A percentile compares a stretch with the other conserved stretches of the same genome.
These are phyloP conservation scores for Geotrichum klebahnii DNA, from an alignment of 1,139 yeast species.

Conservation along the genomic window DNA sequence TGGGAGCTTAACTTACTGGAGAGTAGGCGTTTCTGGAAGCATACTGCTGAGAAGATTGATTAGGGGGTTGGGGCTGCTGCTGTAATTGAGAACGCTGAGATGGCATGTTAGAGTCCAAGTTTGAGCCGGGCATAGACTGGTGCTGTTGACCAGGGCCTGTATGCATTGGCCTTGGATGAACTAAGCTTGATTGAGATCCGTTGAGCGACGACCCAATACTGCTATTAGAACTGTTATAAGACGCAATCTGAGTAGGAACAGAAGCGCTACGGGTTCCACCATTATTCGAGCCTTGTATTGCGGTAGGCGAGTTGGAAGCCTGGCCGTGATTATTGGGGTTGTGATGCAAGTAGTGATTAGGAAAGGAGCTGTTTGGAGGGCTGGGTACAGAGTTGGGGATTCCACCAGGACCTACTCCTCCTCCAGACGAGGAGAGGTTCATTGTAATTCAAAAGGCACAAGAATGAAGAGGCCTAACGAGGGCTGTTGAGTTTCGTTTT, in stretches of 20 bases:
- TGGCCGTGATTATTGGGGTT: slow-evolving; percentile 3
- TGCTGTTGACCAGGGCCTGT: too few species aligned
- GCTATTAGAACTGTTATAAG: slow-evolving; percentile 8
- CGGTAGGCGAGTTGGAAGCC: neutral
- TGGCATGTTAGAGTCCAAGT: slow-evolving; percentile 1
- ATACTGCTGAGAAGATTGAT: neutral
- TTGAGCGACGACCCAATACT: slow-evolving; percentile 16
- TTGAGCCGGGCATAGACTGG: neutral
- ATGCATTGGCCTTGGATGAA: slow-evolving; percentile 8
- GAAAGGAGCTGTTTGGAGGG: neutral
- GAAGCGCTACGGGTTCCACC: slow-evolving; percentile 18
- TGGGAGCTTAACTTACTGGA: slow-evolving; percentile 3
- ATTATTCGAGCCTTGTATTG: neutral
- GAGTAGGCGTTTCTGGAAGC: slow-evolving; percentile 5
- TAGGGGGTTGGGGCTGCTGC: neutral
- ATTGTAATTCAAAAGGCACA: neutral
- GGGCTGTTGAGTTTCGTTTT: neutral
- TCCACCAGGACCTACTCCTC: neutral
- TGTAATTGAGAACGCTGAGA: slow-evolving; percentile 6
- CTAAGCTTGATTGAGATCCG: slow-evolving; percentile 15
- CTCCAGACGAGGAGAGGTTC: slow-evolving; percentile 1
- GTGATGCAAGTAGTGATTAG: neutral
- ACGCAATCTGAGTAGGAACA: slow-evolving; percentile 16
- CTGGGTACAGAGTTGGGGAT: neutral
- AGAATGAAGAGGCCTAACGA: neutral